Evolutionary conservation across 2,329 filamentous ascomycete genomes (phyloP), one percentile per base, ranked within the genome.

Genomic region (Fragosphaeria purpurea): DNA sequence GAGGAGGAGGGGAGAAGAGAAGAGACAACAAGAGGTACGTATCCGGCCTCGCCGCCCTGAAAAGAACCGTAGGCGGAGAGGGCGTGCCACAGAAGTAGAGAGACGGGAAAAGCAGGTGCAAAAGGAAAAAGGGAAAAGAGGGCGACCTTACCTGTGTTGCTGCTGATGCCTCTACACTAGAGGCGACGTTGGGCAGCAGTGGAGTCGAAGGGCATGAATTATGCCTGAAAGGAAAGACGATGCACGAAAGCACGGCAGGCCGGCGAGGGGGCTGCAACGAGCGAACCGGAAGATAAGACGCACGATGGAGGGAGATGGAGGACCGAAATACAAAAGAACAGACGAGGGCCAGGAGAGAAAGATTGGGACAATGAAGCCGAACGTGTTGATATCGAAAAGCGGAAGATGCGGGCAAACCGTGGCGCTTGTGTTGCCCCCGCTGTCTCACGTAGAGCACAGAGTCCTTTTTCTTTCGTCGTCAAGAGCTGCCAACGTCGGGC

Each of bases 161-260:
- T 47, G 10, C n/a, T 30, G 40, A 22, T 22, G 22, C 22, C 22
- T 22, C 22, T 22, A 22, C 22, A 22, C 22, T 22, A 22, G 22
- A 22, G 22, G 22, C 43, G 33, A 31, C 35, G 53, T 55, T 55
- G 53, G 53, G 53, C 53, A 55, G 46, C 53, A 55, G 53, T 53
- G 53, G 51, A 52, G 53, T 46, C 45, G 44, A 39, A 44, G 31
- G 34, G 33, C 12, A 37, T 7, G 11, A 37, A 37, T 37, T 11
- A 37, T 43, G 40, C 46, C 46, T 49, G 47, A 44, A 7, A 32
- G 34, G n/a, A 22, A 22, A 22, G 22, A 22, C 22, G 22, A 22
- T 22, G 22, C 22, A 22, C 22, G 22, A 22, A 22, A 22, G 22
- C 22, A 22, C 22, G 22, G 22, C 22, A 22, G 22, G 22, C 22